phyloP scores from a whole-genome alignment of 2,329 filamentous ascomycete species.

The Sporothrix protearum region DNA sequence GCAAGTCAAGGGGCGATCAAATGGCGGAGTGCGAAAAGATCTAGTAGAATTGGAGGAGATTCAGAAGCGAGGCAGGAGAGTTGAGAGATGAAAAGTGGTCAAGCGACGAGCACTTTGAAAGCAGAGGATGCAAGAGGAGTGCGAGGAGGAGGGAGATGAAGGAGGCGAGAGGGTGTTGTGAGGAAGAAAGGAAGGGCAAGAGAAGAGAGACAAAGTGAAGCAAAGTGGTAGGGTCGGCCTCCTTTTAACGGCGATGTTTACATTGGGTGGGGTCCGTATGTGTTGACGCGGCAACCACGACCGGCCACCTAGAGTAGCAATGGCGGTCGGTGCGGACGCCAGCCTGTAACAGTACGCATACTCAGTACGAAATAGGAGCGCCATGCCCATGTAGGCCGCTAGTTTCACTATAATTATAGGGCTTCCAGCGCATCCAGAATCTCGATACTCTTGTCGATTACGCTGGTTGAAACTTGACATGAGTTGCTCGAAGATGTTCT shows the following conservation, averaged over 20 bases:
- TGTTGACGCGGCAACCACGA: slow-evolving; percentile 25
- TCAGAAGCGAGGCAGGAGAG: slow-evolving; percentile 34
- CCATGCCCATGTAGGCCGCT: slow-evolving; percentile 12
- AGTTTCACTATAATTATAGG: background rate
- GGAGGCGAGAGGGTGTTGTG: slow-evolving; percentile 29
- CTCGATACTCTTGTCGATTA: background rate
- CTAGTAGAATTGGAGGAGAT: slow-evolving; percentile 43
- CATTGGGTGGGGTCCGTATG: slow-evolving; percentile 14
- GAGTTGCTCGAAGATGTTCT: background rate
- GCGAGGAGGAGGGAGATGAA: slow-evolving; percentile 22
- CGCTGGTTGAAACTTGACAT: background rate
- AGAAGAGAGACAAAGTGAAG: slow-evolving; percentile 21
- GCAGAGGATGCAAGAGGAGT: slow-evolving; percentile 21
- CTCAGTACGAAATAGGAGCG: too few relatives aligned
- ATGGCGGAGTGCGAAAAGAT: slow-evolving; percentile 48
- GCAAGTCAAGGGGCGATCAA: slow-evolving; percentile 48
- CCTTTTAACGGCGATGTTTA: slow-evolving; percentile 31
- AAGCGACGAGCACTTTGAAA: slow-evolving; percentile 24
- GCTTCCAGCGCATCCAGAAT: background rate
- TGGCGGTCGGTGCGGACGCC: slow-evolving; percentile 1
- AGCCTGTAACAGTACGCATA: slow-evolving; percentile 4
- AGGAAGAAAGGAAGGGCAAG: slow-evolving; percentile 29
- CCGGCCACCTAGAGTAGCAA: background rate
- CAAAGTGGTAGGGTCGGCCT: slow-evolving; percentile 13
- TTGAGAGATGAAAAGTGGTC: background rate